Percentiles rank a stretch among this genome's conserved stretches.
Evolutionary conservation across 371 early-diverging fungal species (phyloP).

Genomic region (Smittium mucronatum): DNA sequence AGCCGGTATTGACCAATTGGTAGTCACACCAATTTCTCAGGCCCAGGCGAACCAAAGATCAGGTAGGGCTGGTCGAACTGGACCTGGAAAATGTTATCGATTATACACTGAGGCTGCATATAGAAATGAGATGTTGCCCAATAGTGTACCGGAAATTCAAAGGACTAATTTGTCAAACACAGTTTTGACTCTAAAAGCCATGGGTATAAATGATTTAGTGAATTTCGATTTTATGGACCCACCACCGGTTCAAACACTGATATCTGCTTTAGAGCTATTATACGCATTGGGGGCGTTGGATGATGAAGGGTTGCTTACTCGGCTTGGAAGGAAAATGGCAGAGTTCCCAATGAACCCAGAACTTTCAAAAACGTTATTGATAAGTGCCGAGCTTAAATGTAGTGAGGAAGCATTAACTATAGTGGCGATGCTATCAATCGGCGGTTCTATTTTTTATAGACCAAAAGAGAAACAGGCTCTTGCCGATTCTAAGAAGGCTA

Average conservation of each 20-base stretch:
- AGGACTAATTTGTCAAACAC: conserved; percentile 84
- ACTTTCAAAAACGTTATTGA: conserved; percentile 83
- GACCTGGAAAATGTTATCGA: conserved; percentile 92
- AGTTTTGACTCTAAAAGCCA: conserved; percentile 85
- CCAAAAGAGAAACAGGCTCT: conserved; percentile 91
- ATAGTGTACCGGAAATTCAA: conserved; percentile 95
- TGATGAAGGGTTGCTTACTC: conserved; percentile 81
- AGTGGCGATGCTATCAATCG: conserved; percentile 90
- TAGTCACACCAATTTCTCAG: conserved; percentile 89
- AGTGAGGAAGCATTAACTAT: conserved; percentile 92
- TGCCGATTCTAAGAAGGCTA: conserved; percentile 90
- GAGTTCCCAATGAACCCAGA: conserved; percentile 94
- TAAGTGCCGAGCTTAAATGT: conserved; percentile 80
- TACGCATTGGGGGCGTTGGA: conserved; percentile 91
- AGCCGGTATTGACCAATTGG: conserved; percentile 86
- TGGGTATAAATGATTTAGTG: conserved; percentile 91
- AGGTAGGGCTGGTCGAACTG: conserved; percentile 98
- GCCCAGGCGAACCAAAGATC: conserved; percentile 91
- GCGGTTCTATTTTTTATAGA: conserved; percentile 83
- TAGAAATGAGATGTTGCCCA: conserved; percentile 87
- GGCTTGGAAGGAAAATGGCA: conserved; percentile 91
- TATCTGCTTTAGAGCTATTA: conserved; percentile 86
- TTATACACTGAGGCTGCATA: conserved; percentile 94
- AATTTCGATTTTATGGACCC: conserved; percentile 96
- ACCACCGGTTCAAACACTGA: conserved; percentile 82